These are phyloP conservation scores for Chloropicon primus DNA, from an alignment of 139 green algal species.

Conservation along the genomic window DNA sequence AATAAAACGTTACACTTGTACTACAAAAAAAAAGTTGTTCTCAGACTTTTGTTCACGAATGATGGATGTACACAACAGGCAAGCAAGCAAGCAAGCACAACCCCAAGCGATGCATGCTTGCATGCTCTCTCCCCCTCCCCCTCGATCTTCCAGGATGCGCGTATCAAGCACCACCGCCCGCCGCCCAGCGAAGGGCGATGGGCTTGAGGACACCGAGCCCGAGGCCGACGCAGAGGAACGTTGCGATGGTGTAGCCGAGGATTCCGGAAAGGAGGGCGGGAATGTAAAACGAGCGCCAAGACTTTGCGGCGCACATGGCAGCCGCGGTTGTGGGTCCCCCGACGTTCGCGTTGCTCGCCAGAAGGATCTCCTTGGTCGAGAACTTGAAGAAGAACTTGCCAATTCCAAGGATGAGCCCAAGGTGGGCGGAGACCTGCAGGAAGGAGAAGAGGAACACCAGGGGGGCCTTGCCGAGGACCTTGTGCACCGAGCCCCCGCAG, in stretches of 20 bases:
- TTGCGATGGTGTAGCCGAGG: slow-evolving; percentile 54
- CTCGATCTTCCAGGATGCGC: too few species aligned
- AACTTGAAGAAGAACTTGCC: slow-evolving; percentile 44
- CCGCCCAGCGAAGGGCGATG: not conserved
- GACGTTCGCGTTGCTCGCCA: slow-evolving; percentile 88
- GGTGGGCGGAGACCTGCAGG: slow-evolving; percentile 45
- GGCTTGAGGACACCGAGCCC: slow-evolving; percentile 22
- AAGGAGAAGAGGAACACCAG: slow-evolving; percentile 68
- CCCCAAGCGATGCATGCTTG: too few species aligned
- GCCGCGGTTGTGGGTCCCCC: slow-evolving; percentile 74
- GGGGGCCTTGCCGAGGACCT: slow-evolving; percentile 58
- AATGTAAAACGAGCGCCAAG: slow-evolving; percentile 57
- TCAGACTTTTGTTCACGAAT: too few species aligned
- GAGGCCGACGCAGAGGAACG: slow-evolving; percentile 41
- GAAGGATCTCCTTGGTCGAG: slow-evolving; percentile 24
- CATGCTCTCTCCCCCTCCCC: too few species aligned
- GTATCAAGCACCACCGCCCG: too few species aligned
- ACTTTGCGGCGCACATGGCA: slow-evolving; percentile 78
- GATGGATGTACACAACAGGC: too few species aligned
- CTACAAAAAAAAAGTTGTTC: too few species aligned
- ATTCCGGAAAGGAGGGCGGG: slow-evolving; percentile 72
- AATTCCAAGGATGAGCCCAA: slow-evolving; percentile 39
- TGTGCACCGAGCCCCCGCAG: not conserved
- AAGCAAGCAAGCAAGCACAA: too few species aligned
- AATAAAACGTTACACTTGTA: too few species aligned